These are phyloP conservation scores for Erythrobasidium hasegawianum DNA, from an alignment of 1,284 basidiomycete species.

Conservation along the genomic window DNA sequence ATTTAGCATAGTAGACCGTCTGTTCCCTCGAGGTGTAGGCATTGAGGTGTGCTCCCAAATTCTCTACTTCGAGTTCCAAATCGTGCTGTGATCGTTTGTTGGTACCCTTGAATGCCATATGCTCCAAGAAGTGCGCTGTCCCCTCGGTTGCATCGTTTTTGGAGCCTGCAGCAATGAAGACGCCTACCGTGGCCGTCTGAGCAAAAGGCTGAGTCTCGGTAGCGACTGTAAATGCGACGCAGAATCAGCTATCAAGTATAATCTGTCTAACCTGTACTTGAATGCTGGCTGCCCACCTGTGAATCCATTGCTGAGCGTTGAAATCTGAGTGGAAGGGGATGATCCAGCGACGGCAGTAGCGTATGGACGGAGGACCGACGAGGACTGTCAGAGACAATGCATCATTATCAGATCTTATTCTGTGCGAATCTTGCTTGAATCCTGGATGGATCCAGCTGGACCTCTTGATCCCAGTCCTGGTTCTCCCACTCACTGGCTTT, in stretches of 20 bases:
- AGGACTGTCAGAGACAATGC: slow-evolving; percentile 4
- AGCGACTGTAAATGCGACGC: slow-evolving; percentile 43
- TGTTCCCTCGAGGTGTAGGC: slow-evolving; percentile 99
- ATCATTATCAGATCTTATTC: too few species aligned
- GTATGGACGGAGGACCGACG: slow-evolving; percentile 33
- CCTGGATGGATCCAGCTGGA: neutral
- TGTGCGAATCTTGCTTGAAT: too few species aligned
- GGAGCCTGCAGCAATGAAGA: slow-evolving; percentile 98
- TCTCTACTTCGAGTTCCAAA: slow-evolving; percentile 96
- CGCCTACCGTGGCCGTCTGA: slow-evolving; percentile 96
- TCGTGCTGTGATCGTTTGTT: slow-evolving; percentile 81
- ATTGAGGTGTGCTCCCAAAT: slow-evolving; percentile 94
- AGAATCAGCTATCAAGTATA: too few species aligned
- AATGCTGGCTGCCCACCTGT: too few species aligned
- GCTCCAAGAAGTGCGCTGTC: slow-evolving; percentile 97
- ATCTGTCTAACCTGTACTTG: too few species aligned
- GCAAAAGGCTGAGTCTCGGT: slow-evolving; percentile 82
- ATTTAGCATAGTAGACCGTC: slow-evolving; percentile 99
- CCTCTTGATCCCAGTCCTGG: neutral
- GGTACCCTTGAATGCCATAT: slow-evolving; percentile 83
- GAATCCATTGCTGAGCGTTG: slow-evolving; percentile 83
- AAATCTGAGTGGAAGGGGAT: slow-evolving; percentile 75
- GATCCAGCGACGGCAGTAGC: slow-evolving; percentile 61
- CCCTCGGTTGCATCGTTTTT: slow-evolving; percentile 90
- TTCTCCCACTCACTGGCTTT: slow-evolving; percentile 3